Conservation (phyloP, 352 stramenopile species). For the Phytophthora podocarpi region DNA sequence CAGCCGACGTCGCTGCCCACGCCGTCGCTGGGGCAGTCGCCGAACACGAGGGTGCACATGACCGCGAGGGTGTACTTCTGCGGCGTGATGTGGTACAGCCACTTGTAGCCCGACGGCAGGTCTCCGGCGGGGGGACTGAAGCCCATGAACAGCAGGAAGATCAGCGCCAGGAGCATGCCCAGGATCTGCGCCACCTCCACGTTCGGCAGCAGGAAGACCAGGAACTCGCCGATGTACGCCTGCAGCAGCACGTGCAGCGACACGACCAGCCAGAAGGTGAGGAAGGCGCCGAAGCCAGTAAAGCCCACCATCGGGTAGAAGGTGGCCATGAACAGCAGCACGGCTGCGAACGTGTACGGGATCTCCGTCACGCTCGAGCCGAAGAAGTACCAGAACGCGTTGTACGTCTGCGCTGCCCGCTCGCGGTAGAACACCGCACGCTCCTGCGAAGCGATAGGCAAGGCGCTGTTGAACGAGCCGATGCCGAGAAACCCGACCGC, state of each 20-base stretch:
- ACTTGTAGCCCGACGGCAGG: slow-evolving; percentile 20
- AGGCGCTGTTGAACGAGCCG: slow-evolving; percentile 54
- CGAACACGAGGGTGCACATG: no score
- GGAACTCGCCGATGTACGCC: slow-evolving; percentile 19
- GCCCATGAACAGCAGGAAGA: slow-evolving; percentile 29
- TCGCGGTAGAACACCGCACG: slow-evolving; percentile 82
- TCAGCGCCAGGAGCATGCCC: slow-evolving; percentile 20
- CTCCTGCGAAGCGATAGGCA: slow-evolving; percentile 18
- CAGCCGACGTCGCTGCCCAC: slow-evolving; percentile 1
- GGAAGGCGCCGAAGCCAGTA: slow-evolving; percentile 12
- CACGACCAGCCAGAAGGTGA: slow-evolving; percentile 25
- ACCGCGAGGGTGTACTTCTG: slow-evolving; percentile 23
- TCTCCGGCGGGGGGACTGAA: slow-evolving; percentile 24
- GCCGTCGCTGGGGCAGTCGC: slow-evolving; percentile 8
- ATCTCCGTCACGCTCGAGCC: slow-evolving; percentile 28
- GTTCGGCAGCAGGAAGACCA: slow-evolving; percentile 18
- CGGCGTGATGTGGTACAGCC: slow-evolving; percentile 23
- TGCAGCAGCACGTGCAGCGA: slow-evolving; percentile 23
- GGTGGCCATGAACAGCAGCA: slow-evolving; percentile 10
- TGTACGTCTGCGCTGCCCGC: slow-evolving; percentile 83
- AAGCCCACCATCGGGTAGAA: slow-evolving; percentile 18
- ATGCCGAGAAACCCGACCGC: slow-evolving; percentile 77
- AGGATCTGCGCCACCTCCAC: slow-evolving; percentile 19
- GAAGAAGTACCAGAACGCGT: slow-evolving; percentile 65
- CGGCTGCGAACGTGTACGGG: slow-evolving; percentile 11